Conservation (phyloP, 2,329 filamentous ascomycete species). For the Botrytis medusae region DNA sequence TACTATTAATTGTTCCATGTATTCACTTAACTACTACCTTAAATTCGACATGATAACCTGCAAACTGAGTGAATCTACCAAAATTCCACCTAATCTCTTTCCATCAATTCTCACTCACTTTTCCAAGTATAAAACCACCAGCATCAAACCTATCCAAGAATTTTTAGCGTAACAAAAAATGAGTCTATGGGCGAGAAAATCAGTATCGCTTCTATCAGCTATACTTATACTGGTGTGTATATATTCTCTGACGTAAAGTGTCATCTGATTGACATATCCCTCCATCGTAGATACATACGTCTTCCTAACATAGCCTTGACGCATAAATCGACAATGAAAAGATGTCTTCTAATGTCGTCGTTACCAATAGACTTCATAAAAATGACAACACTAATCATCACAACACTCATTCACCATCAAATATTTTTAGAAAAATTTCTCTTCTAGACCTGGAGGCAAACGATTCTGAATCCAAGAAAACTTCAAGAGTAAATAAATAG, state of each 20-base stretch:
- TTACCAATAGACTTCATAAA: rapidly evolving
- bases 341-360: rapidly evolving
- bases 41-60: neutral
- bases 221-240: no score
- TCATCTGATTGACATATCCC: neutral
- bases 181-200: no score
- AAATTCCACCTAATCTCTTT: neutral
- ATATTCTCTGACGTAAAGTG: neutral
- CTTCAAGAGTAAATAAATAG: rapidly evolving
- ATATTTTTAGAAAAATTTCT: rapidly evolving
- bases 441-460: neutral
- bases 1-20: neutral
- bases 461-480: neutral
- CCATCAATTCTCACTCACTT: neutral
- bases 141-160: neutral
- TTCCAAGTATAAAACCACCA: neutral
- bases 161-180: no score
- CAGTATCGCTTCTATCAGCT: no score
- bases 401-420: no score
- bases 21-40: neutral
- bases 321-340: neutral
- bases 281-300: neutral
- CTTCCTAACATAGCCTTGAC: neutral
- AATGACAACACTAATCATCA: neutral
- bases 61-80: neutral